These are phyloP conservation scores for Zalaria sp. DNA, from an alignment of 2,329 filamentous ascomycete genomes.

Conservation along the genomic window DNA sequence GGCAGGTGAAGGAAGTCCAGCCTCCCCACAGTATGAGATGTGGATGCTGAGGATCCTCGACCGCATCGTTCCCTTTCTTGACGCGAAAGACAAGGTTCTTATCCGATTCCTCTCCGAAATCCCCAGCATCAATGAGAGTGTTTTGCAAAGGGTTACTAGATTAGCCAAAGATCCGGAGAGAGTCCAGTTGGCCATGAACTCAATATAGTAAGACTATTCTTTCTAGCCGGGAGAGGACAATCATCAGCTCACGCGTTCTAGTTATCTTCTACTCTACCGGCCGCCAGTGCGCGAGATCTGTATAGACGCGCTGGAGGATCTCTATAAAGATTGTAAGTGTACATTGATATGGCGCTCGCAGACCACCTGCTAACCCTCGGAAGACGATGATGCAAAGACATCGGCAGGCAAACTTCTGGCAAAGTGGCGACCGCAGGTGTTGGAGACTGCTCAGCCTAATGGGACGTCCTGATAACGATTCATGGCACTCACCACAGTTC, in stretches of 20 bases:
- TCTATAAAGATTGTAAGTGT: constrained; percentile 40
- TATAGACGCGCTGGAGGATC: constrained; percentile 42
- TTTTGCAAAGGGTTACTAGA: constrained; percentile 57
- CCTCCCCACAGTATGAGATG: constrained; percentile 53
- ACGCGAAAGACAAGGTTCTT: constrained; percentile 65
- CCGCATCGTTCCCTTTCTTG: constrained; percentile 80
- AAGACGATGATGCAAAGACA: constrained; percentile 30
- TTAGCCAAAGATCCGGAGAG: constrained; percentile 50
- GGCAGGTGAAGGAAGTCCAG: constrained; percentile 29
- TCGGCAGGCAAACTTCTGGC: constrained; percentile 38
- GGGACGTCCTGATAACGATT: not conserved
- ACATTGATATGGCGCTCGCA: not conserved
- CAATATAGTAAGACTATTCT: constrained; percentile 35
- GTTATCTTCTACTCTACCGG: constrained; percentile 44
- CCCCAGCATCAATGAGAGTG: constrained; percentile 57
- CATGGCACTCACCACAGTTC: too few relatives aligned
- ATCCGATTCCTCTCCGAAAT: constrained; percentile 88
- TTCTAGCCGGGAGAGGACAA: constrained; percentile 7
- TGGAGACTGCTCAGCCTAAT: constrained; percentile 14
- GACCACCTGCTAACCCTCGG: constrained; percentile 1
- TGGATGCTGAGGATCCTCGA: constrained; percentile 75
- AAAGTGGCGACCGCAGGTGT: constrained; percentile 39
- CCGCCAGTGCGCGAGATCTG: constrained; percentile 44
- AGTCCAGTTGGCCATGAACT: constrained; percentile 42
- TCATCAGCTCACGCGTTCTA: constrained; percentile 9